Conservation (phyloP, 495 filamentous ascomycete genomes). For the Oidiodendron maius region DNA sequence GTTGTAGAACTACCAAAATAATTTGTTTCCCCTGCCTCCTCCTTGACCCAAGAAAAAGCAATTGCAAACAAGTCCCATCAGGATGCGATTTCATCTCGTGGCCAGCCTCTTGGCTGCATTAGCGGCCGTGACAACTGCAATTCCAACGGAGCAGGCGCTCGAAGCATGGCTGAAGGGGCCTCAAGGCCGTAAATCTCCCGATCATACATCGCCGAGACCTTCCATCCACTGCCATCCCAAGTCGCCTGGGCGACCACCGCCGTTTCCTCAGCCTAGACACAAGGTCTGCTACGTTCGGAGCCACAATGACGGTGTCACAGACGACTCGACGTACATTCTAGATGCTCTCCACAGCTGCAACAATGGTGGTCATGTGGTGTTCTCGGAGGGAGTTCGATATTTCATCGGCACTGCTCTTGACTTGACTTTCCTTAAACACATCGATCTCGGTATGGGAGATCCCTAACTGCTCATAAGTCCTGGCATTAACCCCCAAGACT, state of each 20-base stretch:
- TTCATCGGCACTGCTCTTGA: slow-evolving; percentile 60
- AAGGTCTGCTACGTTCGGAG: slow-evolving; percentile 29
- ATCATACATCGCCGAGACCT: slow-evolving; percentile 23
- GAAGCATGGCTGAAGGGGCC: not conserved
- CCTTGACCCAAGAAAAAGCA: too few relatives aligned
- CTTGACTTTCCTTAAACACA: slow-evolving; percentile 54
- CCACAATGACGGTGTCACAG: slow-evolving; percentile 37
- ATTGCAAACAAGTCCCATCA: slow-evolving; percentile 2
- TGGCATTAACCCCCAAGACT: slow-evolving; percentile 23
- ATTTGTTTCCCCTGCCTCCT: too few relatives aligned
- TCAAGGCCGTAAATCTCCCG: not conserved
- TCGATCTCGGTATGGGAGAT: slow-evolving; percentile 45
- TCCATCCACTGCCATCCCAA: slow-evolving; percentile 23
- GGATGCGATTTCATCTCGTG: slow-evolving; percentile 16
- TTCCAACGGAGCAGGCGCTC: slow-evolving; percentile 9
- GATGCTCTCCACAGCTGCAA: slow-evolving; percentile 57
- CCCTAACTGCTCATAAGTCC: not conserved
- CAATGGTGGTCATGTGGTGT: slow-evolving; percentile 60
- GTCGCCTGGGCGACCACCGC: slow-evolving; percentile 20
- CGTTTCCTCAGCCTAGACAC: slow-evolving; percentile 15
- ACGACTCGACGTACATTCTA: slow-evolving; percentile 56
- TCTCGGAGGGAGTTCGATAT: slow-evolving; percentile 48
- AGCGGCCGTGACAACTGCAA: slow-evolving; percentile 13
- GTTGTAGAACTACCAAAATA: too few relatives aligned
- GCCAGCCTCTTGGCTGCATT: slow-evolving; percentile 6